phyloP scores from a whole-genome alignment of 78 protist species.

The Dictyostelium citrinum region DNA sequence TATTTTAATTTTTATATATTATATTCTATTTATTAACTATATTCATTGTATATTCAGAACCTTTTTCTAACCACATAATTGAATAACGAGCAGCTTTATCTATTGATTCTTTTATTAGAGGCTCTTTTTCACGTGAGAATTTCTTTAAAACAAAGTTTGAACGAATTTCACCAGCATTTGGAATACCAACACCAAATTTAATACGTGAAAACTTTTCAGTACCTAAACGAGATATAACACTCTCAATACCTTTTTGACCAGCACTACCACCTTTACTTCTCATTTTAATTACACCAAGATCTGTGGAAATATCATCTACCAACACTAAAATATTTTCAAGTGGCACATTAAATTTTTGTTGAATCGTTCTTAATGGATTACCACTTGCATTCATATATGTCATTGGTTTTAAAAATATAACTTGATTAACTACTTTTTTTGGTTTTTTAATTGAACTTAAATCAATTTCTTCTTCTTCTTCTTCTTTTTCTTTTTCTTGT shows the following conservation, averaged over 20 bases:
- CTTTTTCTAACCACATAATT: conserved; percentile 46
- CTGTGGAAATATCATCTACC: conserved; percentile 18
- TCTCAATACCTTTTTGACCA: conserved; percentile 73
- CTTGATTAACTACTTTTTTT: conserved; percentile 4
- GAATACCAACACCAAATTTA: conserved; percentile 49
- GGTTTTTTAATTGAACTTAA: background rate
- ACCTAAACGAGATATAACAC: conserved; percentile 40
- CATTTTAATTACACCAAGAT: conserved; percentile 13
- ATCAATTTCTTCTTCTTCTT: background rate
- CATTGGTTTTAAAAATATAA: conserved; percentile 37
- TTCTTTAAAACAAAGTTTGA: conserved; percentile 8
- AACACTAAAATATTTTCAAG: conserved; percentile 31
- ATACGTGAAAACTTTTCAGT: conserved; percentile 11
- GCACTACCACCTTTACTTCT: conserved; percentile 48
- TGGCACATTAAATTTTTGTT: conserved; percentile 28
- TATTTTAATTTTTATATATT: background rate
- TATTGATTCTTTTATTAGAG: background rate
- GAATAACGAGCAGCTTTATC: conserved; percentile 17
- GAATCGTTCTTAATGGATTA: conserved; percentile 1
- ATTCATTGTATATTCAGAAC: conserved; percentile 25
- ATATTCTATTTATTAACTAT: background rate
- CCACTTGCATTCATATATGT: conserved; percentile 65
- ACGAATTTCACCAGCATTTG: background rate
- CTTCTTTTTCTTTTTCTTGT: background rate
- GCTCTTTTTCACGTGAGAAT: background rate